Conservation (phyloP, 768 basidiomycete species). For the Grammothele lineata region DNA sequence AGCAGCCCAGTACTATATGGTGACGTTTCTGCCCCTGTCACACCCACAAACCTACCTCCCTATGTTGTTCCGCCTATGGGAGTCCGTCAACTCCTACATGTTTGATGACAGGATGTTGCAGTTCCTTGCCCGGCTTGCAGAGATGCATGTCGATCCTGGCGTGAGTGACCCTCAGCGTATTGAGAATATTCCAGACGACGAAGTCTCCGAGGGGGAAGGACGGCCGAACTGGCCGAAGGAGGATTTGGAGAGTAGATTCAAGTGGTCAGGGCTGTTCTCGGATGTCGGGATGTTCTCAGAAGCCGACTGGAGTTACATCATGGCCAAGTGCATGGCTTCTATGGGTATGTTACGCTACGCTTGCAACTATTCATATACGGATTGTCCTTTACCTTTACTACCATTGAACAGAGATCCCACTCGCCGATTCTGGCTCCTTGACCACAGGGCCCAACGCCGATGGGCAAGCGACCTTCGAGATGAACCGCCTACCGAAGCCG, state of each 20-base stretch:
- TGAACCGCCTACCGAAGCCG: slow-evolving; percentile 66
- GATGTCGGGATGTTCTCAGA: slow-evolving; percentile 81
- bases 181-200: slow-evolving; percentile 66
- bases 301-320: slow-evolving; percentile 78
- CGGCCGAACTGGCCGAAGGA: slow-evolving; percentile 52
- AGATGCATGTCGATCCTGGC: slow-evolving; percentile 76
- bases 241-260: slow-evolving; percentile 33
- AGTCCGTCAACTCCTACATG: slow-evolving; percentile 83
- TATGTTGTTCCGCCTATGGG: slow-evolving; percentile 84
- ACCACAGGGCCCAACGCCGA: slow-evolving; percentile 77
- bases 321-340: slow-evolving; percentile 83
- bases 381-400: too few species aligned
- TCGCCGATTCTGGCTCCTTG: slow-evolving; percentile 69
- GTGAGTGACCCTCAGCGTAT: slow-evolving; percentile 71
- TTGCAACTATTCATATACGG: background rate
- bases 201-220: slow-evolving; percentile 54
- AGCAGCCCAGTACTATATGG: slow-evolving; percentile 79
- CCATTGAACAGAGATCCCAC: slow-evolving; percentile 52
- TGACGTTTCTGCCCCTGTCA: slow-evolving; percentile 79
- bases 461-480: slow-evolving; percentile 66
- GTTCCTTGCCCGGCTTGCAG: slow-evolving; percentile 71
- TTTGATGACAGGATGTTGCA: slow-evolving; percentile 89
- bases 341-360: slow-evolving; percentile 52
- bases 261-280: slow-evolving; percentile 50
- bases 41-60: slow-evolving; percentile 83